A percentile compares a stretch with the other conserved stretches of the same genome.
Conservation (phyloP, 106 monocot genomes). For the Acorus calamus region DNA sequence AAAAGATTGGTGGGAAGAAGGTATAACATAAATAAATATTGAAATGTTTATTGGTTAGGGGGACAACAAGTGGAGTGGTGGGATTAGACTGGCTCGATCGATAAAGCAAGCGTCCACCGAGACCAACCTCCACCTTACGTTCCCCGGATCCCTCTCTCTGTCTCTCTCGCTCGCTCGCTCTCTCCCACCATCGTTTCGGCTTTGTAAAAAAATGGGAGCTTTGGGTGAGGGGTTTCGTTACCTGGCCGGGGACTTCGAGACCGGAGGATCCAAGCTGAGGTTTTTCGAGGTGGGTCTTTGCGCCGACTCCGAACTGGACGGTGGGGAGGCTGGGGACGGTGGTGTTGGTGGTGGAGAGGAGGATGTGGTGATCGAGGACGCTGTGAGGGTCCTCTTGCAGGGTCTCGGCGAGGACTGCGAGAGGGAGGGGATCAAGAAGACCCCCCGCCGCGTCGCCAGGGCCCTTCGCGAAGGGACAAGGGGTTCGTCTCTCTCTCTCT, state of each 20-base stretch:
- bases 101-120: too few relatives aligned
- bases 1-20: too few relatives aligned
- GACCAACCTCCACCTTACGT: too few relatives aligned
- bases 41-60: too few relatives aligned
- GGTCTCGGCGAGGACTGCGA: conserved; percentile 44
- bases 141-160: neutral
- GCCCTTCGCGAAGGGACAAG: conserved; percentile 42
- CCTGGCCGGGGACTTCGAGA: conserved; percentile 15
- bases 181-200: conserved; percentile 5
- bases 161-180: conserved; percentile 5
- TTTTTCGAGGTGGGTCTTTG: neutral
- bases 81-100: too few relatives aligned
- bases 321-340: conserved; percentile 3
- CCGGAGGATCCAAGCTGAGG: neutral
- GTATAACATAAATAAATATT: too few relatives aligned
- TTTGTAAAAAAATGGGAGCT: conserved; percentile 25
- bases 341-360: conserved; percentile 4
- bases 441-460: conserved; percentile 56
- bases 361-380: conserved; percentile 28
- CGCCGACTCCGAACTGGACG: neutral
- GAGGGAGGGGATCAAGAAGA: conserved; percentile 54
- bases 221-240: conserved; percentile 15
- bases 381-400: conserved; percentile 33
- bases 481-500: conserved; percentile 24
- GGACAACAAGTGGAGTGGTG: too few relatives aligned